Evolutionary conservation across 2,329 filamentous ascomycete species (phyloP).

Genomic region (Sclerotinia minor): DNA sequence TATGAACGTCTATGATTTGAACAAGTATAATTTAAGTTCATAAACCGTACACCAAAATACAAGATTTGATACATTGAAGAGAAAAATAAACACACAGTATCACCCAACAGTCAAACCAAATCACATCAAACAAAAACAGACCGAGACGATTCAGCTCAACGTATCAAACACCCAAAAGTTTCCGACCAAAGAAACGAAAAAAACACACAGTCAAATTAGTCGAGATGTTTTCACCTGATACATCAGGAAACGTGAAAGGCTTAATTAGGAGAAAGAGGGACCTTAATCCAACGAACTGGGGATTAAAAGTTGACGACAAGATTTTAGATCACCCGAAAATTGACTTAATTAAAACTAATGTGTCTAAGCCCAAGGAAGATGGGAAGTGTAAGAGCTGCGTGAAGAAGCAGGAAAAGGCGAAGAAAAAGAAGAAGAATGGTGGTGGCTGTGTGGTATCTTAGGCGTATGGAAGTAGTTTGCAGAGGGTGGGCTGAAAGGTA

Average conservation of each 20-base stretch:
- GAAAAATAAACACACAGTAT: not conserved
- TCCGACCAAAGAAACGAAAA: not conserved
- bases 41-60: not conserved
- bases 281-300: conserved; percentile 12
- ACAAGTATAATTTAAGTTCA: not conserved
- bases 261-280: conserved; percentile 10
- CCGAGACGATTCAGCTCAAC: not conserved
- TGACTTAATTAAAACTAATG: not conserved
- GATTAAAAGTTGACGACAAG: not conserved
- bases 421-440: not conserved
- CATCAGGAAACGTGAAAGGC: not conserved
- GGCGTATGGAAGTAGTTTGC: not conserved
- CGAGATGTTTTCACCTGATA: conserved; percentile 7
- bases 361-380: not conserved
- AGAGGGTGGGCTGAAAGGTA: too few relatives aligned
- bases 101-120: not conserved
- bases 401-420: not conserved
- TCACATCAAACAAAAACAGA: not conserved
- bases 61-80: not conserved
- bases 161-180: not conserved
- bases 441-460: not conserved
- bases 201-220: not conserved
- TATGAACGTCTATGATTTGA: not conserved
- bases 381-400: not conserved
- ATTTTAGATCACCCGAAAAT: conserved; percentile 12